Conservation (phyloP, 257 asterid genomes). For the Euphrasia confusa region DNA sequence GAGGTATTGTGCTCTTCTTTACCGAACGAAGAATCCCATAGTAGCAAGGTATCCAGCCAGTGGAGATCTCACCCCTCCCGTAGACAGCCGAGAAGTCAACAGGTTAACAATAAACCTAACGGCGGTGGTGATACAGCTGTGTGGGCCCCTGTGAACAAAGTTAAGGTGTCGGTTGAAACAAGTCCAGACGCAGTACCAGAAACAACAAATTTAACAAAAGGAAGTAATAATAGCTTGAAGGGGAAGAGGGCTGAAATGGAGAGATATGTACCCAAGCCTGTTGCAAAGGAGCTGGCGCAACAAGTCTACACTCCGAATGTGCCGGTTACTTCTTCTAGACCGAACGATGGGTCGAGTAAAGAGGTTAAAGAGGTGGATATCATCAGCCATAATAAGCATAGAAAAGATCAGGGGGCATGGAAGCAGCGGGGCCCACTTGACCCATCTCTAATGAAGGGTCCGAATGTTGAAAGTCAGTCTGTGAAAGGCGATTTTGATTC, state of each 20-base stretch:
- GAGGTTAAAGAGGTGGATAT: constrained; percentile 44
- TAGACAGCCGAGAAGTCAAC: constrained; percentile 58
- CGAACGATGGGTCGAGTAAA: constrained; percentile 35
- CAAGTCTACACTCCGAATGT: constrained; percentile 44
- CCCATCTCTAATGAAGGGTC: constrained; percentile 31
- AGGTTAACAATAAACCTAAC: constrained; percentile 52
- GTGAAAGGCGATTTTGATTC: constrained; percentile 30
- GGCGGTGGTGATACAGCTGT: constrained; percentile 57
- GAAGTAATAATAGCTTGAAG: constrained; percentile 46
- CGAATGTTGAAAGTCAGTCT: constrained; percentile 25
- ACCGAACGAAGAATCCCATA: constrained; percentile 48
- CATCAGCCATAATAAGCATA: constrained; percentile 45
- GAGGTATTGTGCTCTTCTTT: constrained; percentile 34
- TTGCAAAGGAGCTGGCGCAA: constrained; percentile 86
- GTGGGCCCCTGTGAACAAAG: constrained; percentile 93
- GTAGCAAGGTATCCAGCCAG: constrained; percentile 42
- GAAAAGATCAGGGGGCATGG: constrained; percentile 58
- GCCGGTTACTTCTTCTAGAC: constrained; percentile 28
- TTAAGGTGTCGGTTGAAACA: constrained; percentile 47
- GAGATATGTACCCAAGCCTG: constrained; percentile 91
- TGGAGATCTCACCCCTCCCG: constrained; percentile 62
- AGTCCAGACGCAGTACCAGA: constrained; percentile 38
- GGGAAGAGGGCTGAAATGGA: constrained; percentile 98
- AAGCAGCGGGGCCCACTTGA: constrained; percentile 49
- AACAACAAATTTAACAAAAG: constrained; percentile 34